These are phyloP conservation scores for Cytospora paraplurivora DNA, from an alignment of 2,329 filamentous ascomycete species.

Conservation along the genomic window DNA sequence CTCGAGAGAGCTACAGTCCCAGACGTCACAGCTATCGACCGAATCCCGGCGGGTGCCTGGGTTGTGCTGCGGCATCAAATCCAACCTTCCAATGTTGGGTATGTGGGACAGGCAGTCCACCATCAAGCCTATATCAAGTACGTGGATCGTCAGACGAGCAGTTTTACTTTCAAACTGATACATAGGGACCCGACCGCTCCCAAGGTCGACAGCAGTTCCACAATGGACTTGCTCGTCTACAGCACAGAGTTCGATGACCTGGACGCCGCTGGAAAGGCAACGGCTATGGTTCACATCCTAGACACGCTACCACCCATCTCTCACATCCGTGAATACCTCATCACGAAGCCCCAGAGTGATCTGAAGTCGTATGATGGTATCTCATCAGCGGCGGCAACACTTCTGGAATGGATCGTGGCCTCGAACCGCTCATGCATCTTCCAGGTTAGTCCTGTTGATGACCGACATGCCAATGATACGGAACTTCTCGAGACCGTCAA, in stretches of 20 bases:
- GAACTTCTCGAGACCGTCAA: conserved; percentile 29
- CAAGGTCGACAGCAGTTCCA: not conserved
- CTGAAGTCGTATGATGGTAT: conserved; percentile 57
- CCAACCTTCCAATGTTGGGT: not conserved
- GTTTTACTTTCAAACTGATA: not conserved
- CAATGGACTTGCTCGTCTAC: conserved; percentile 45
- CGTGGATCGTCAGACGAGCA: conserved; percentile 4
- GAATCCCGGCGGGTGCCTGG: conserved; percentile 16
- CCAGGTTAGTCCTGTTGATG: conserved; percentile 52
- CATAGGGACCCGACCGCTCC: not conserved
- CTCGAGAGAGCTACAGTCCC: not conserved
- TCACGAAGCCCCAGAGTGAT: conserved; percentile 40
- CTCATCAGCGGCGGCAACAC: conserved; percentile 63
- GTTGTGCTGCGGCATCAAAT: conserved; percentile 6
- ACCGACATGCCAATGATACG: conserved; percentile 41
- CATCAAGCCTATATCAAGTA: conserved; percentile 16
- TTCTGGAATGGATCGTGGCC: conserved; percentile 85
- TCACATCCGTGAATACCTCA: conserved; percentile 56
- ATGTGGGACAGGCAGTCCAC: not conserved
- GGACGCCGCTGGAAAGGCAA: conserved; percentile 46
- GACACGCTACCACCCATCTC: conserved; percentile 62
- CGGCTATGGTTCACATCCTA: conserved; percentile 54
- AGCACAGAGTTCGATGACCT: conserved; percentile 61
- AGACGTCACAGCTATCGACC: not conserved
- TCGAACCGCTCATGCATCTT: conserved; percentile 88